Conservation (phyloP, 2,329 filamentous ascomycete genomes). For the Coleophoma crateriformis region DNA sequence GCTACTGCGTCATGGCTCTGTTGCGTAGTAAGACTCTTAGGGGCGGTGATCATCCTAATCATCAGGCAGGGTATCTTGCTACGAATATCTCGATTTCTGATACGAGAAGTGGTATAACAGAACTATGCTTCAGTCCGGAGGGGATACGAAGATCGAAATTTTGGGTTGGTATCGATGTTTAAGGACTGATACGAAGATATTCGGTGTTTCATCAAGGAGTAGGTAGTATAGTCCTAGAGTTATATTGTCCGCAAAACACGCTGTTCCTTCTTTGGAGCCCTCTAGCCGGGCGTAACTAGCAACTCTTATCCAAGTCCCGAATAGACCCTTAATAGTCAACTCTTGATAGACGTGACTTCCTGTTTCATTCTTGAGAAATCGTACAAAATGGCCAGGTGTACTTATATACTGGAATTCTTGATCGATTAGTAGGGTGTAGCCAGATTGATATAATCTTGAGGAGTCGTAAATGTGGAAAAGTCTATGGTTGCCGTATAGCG, state of each 20-base stretch:
- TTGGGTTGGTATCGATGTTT: neutral
- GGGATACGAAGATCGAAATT: neutral
- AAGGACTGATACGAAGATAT: neutral
- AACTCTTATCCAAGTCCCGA: neutral
- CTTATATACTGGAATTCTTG: neutral
- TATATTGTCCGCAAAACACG: neutral
- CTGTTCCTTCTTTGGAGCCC: neutral
- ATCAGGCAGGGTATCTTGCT: neutral
- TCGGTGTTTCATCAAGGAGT: neutral
- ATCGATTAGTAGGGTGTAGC: neutral
- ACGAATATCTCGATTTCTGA: neutral
- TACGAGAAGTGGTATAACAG: neutral
- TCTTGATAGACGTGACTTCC: neutral
- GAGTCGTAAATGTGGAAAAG: neutral
- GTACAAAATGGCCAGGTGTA: neutral
- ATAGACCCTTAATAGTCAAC: neutral
- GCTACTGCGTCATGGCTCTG: no score
- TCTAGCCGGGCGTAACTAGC: neutral
- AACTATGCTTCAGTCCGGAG: neutral
- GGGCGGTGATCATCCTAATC: no score
- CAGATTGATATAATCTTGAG: neutral
- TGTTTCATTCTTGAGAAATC: neutral
- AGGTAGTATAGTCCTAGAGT: neutral
- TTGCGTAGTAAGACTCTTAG: no score
- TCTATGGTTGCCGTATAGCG: neutral